phyloP scores from a whole-genome alignment of 306 rosid species.

The Crotalaria pallida region DNA sequence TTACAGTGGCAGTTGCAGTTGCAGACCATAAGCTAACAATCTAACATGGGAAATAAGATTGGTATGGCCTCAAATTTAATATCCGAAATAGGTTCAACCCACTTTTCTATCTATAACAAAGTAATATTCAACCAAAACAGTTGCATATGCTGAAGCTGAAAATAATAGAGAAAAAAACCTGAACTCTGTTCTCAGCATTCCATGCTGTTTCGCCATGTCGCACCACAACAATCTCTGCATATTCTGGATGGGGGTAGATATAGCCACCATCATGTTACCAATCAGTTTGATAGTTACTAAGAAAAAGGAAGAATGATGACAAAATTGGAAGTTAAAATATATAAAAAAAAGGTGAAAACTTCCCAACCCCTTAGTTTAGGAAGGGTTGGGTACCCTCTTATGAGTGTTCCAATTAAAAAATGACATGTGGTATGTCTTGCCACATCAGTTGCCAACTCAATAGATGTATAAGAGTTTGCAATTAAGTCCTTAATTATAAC shows the following conservation, averaged over 20 bases:
- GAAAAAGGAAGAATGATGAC: neutral
- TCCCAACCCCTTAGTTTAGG: too few species aligned
- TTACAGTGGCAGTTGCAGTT: neutral
- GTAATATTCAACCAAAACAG: neutral
- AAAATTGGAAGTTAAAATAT: neutral
- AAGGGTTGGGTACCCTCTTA: too few species aligned
- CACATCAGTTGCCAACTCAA: too few species aligned
- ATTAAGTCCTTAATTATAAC: too few species aligned
- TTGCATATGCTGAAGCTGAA: neutral
- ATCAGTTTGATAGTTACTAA: conserved; percentile 15
- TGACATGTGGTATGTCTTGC: too few species aligned
- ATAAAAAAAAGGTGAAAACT: too few species aligned
- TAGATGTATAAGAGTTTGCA: too few species aligned
- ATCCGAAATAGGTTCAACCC: neutral
- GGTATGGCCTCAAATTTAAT: neutral
- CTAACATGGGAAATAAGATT: neutral
- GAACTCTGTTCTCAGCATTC: conserved; percentile 72
- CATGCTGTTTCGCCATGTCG: conserved; percentile 95
- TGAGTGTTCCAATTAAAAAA: too few species aligned
- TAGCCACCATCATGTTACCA: conserved; percentile 4
- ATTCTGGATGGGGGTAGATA: conserved; percentile 40
- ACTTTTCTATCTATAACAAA: neutral
- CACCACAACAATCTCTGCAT: conserved; percentile 70
- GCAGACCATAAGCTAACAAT: neutral
- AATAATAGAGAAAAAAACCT: conserved; percentile 40